Percentiles rank a stretch among this genome's conserved stretches.
These are phyloP conservation scores for Neurospora hispaniola DNA, from an alignment of 495 filamentous ascomycete species.

Conservation along the genomic window DNA sequence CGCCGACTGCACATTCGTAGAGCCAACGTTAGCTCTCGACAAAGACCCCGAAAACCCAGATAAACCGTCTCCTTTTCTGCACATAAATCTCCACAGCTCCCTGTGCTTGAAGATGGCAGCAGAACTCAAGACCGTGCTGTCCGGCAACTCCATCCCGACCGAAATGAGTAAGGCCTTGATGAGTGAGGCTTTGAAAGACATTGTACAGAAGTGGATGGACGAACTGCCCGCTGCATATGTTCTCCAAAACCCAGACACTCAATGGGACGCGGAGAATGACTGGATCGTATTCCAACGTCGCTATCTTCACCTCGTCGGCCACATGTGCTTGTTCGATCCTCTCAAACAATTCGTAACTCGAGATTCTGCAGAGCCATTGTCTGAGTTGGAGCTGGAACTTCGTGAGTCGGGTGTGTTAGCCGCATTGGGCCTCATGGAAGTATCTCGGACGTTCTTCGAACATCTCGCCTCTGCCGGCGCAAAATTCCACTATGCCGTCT, in stretches of 20 bases:
- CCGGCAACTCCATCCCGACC: background rate
- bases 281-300: constrained; percentile 39
- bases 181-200: constrained; percentile 12
- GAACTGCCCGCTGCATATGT: constrained; percentile 34
- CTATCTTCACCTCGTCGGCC: constrained; percentile 38
- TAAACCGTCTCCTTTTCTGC: constrained; percentile 30
- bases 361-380: constrained; percentile 18
- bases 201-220: constrained; percentile 29
- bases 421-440: constrained; percentile 30
- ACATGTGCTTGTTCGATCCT: constrained; percentile 34
- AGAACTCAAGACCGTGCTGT: constrained; percentile 5
- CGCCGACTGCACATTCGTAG: constrained; percentile 22
- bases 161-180: constrained; percentile 9
- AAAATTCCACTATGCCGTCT: constrained; percentile 43
- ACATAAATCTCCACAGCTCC: constrained; percentile 30
- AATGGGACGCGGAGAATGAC: constrained; percentile 31
- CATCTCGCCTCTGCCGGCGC: constrained; percentile 32
- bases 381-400: constrained; percentile 18
- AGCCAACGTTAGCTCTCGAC: constrained; percentile 30
- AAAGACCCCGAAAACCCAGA: constrained; percentile 22
- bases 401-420: constrained; percentile 29
- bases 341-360: constrained; percentile 34
- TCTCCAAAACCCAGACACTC: constrained; percentile 28
- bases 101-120: constrained; percentile 21
- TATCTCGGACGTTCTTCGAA: constrained; percentile 31